Conservation (phyloP, 306 rosid species). For the Potentilla sterilis region DNA sequence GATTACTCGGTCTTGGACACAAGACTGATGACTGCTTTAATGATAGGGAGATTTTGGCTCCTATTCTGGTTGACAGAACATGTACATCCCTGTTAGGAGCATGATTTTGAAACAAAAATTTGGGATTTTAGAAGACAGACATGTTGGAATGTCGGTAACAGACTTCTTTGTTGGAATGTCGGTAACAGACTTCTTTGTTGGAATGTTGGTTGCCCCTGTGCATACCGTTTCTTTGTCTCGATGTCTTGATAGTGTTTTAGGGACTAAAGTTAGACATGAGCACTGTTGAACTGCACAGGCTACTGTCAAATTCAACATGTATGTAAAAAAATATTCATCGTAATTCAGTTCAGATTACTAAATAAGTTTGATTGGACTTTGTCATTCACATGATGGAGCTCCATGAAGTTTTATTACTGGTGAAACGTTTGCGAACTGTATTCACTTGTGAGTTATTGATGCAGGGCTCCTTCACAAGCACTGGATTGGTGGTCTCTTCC, state of each 20-base stretch:
- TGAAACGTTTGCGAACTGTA: background rate
- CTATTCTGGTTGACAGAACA: constrained; percentile 3
- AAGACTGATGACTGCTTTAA: background rate
- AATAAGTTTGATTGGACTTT: background rate
- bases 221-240: background rate
- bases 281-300: background rate
- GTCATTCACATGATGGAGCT: background rate
- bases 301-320: background rate
- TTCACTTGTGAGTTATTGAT: background rate
- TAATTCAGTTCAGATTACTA: background rate
- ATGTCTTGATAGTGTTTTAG: background rate
- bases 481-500: constrained; percentile 57
- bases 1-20: background rate
- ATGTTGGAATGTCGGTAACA: background rate
- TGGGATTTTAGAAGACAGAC: background rate
- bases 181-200: background rate
- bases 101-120: background rate
- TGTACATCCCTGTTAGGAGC: background rate
- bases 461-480: constrained; percentile 56
- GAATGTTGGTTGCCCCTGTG: background rate
- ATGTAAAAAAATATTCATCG: background rate
- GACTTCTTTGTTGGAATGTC: background rate
- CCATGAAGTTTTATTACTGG: background rate
- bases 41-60: background rate
- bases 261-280: background rate